Evolutionary conservation across 306 rosid genomes (phyloP).

Genomic region (Quercus agrifolia): DNA sequence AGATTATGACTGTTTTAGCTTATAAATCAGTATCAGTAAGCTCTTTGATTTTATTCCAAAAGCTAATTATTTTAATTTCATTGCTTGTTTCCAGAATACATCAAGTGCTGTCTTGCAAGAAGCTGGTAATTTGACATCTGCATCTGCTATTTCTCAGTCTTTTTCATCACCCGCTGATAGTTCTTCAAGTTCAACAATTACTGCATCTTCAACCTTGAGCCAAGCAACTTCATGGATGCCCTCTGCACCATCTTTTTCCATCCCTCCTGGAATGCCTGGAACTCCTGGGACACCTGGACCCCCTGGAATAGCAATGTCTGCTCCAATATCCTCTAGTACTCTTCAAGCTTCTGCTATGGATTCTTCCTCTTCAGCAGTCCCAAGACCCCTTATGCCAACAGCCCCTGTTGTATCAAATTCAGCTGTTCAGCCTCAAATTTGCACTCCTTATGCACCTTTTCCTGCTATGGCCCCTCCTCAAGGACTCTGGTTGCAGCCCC

Average conservation of each 20-base stretch:
- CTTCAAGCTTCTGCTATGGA: constrained; percentile 31
- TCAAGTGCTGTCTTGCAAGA: constrained; percentile 37
- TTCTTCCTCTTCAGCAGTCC: constrained; percentile 41
- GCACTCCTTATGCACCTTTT: constrained; percentile 51
- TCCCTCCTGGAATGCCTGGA: constrained; percentile 44
- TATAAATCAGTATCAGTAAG: background rate
- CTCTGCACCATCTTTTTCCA: constrained; percentile 38
- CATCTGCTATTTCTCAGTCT: constrained; percentile 41
- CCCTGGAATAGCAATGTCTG: constrained; percentile 57
- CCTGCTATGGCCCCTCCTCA: constrained; percentile 64
- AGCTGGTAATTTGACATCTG: constrained; percentile 42
- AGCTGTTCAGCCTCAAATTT: constrained; percentile 40
- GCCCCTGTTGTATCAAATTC: constrained; percentile 36
- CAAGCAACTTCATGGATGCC: constrained; percentile 53
- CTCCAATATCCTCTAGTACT: constrained; percentile 36
- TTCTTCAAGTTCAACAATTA: constrained; percentile 36
- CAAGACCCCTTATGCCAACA: constrained; percentile 54
- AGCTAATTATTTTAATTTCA: constrained; percentile 13
- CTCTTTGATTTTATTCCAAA: background rate
- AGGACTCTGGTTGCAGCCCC: constrained; percentile 79
- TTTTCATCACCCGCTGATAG: constrained; percentile 30
- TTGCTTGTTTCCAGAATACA: constrained; percentile 44
- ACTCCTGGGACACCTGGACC: constrained; percentile 64
- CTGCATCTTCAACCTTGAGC: constrained; percentile 38
- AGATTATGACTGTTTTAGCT: background rate